A percentile compares a stretch with the other conserved stretches of the same genome.
phyloP scores from a whole-genome alignment of 257 asterid species.

The Nicotiana paniculata region DNA sequence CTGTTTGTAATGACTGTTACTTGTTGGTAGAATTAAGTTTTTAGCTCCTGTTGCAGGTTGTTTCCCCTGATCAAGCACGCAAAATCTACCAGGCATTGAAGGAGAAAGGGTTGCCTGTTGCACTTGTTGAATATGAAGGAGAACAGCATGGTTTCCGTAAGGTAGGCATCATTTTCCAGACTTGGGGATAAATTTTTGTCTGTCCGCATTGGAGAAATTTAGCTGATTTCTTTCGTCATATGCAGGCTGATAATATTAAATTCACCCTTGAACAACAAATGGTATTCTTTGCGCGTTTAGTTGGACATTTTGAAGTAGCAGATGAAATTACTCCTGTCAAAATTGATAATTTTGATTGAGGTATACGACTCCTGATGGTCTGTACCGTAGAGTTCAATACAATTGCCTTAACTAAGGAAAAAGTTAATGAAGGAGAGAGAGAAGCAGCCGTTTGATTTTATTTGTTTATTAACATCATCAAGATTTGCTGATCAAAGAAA shows the following conservation, averaged over 20 bases:
- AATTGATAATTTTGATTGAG: constrained; percentile 66
- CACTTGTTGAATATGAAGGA: constrained; percentile 83
- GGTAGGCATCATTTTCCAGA: constrained; percentile 27
- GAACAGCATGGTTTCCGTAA: constrained; percentile 94
- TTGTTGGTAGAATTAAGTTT: constrained; percentile 2
- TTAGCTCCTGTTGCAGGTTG: constrained; percentile 44
- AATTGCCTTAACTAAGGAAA: not conserved
- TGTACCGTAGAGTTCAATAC: not conserved
- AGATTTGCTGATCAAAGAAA: not conserved
- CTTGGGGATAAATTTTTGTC: not conserved
- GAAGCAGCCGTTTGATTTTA: not conserved
- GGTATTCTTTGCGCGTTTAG: constrained; percentile 85
- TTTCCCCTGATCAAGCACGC: constrained; percentile 84
- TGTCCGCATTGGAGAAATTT: not conserved
- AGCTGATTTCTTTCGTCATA: not conserved
- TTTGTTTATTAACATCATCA: not conserved
- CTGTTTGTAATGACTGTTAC: not conserved
- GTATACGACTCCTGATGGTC: not conserved
- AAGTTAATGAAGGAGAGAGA: not conserved
- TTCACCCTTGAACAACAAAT: constrained; percentile 90
- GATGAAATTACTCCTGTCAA: constrained; percentile 69
- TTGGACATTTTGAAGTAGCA: constrained; percentile 60
- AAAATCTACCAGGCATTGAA: constrained; percentile 77
- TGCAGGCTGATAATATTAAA: constrained; percentile 88
- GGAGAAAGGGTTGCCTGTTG: constrained; percentile 82